A percentile compares a stretch with the other conserved stretches of the same genome.
These are phyloP conservation scores for Wickerhamiella musiphila DNA, from an alignment of 805 yeast species.

Conservation along the genomic window DNA sequence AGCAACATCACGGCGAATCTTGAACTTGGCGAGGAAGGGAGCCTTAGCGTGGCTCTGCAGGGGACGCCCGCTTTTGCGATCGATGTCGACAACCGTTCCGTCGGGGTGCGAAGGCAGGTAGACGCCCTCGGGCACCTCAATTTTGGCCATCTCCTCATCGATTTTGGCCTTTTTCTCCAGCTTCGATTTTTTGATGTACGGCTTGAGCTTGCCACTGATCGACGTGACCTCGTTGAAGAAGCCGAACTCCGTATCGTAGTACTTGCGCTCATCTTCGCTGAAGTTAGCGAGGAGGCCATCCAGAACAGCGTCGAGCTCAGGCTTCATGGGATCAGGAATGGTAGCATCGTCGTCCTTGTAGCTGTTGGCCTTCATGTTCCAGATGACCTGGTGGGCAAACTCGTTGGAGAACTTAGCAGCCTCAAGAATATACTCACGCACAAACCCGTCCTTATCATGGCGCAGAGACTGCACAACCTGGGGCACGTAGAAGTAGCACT, in stretches of 20 bases:
- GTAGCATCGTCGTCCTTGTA: constrained; percentile 78
- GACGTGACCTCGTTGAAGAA: constrained; percentile 85
- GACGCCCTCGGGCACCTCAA: constrained; percentile 61
- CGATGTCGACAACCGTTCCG: constrained; percentile 82
- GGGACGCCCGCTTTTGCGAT: constrained; percentile 82
- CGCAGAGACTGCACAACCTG: constrained; percentile 89
- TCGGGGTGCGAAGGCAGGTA: constrained; percentile 94
- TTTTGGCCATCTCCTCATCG: constrained; percentile 83
- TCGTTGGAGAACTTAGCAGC: constrained; percentile 80
- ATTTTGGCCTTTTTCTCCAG: constrained; percentile 93
- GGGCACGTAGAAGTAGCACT: constrained; percentile 92
- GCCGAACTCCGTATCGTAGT: constrained; percentile 67
- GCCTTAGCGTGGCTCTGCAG: constrained; percentile 97
- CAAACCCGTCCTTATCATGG: constrained; percentile 68
- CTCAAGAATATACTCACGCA: constrained; percentile 74
- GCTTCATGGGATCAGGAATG: constrained; percentile 67
- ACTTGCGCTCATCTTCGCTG: constrained; percentile 39
- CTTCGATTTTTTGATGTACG: constrained; percentile 81
- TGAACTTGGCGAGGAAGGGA: constrained; percentile 93
- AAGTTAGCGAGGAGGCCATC: constrained; percentile 45
- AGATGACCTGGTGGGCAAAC: constrained; percentile 93
- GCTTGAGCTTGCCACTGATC: constrained; percentile 88
- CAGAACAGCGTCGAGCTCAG: constrained; percentile 59
- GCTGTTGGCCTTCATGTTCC: constrained; percentile 94
- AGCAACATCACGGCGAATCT: constrained; percentile 37